A percentile compares a stretch with the other conserved stretches of the same genome.
Conservation (phyloP, 257 asterid species). For the Scutellaria minor region DNA sequence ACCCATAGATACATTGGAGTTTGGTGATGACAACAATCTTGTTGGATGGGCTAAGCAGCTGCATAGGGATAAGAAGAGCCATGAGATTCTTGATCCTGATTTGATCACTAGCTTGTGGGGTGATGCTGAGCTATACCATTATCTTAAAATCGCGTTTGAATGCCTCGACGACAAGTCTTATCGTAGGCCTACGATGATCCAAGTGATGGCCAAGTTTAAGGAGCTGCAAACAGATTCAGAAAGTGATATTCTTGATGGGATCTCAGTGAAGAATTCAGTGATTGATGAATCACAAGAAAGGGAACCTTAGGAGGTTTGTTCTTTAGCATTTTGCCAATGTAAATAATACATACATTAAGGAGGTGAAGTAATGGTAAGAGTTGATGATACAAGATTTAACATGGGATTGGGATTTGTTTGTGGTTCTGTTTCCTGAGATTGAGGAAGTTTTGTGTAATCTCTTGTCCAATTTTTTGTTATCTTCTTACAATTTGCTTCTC, state of each 20-base stretch:
- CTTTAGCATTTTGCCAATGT: constrained; percentile 37
- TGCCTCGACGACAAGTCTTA: constrained; percentile 87
- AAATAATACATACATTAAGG: constrained; percentile 40
- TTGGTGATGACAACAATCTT: constrained; percentile 89
- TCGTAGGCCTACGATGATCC: constrained; percentile 90
- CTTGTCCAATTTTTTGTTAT: background rate
- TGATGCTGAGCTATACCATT: constrained; percentile 74
- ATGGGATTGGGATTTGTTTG: background rate
- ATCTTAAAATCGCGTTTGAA: constrained; percentile 73
- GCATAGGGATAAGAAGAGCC: constrained; percentile 58
- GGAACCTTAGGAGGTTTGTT: constrained; percentile 39
- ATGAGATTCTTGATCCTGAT: constrained; percentile 70
- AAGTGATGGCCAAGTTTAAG: constrained; percentile 93
- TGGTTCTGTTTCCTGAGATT: background rate
- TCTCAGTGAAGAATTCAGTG: constrained; percentile 69
- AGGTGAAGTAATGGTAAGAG: constrained; percentile 38
- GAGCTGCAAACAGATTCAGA: constrained; percentile 76
- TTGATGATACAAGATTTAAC: constrained; percentile 5
- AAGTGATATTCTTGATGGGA: constrained; percentile 81
- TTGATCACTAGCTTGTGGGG: constrained; percentile 57
- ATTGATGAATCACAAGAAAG: constrained; percentile 78
- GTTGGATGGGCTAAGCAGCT: constrained; percentile 98
- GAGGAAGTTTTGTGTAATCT: constrained; percentile 25
- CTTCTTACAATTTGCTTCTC: constrained; percentile 34
- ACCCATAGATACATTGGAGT: constrained; percentile 75